phyloP scores from a whole-genome alignment of 169 alveolate species.

The Plasmodium gallinaceum region DNA sequence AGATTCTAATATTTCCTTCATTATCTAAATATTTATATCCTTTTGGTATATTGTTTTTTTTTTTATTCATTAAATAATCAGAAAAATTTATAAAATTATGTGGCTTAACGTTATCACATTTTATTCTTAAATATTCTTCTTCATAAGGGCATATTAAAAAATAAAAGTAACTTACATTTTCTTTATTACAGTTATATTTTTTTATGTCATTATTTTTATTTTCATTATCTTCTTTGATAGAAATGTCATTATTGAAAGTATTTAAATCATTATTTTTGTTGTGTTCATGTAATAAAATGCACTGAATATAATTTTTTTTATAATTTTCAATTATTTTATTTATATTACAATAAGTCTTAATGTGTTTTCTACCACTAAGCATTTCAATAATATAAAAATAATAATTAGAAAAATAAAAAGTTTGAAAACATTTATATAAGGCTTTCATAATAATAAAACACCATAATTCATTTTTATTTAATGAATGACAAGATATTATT shows the following conservation, averaged over 20 bases:
- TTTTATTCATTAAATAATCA: conserved; percentile 10
- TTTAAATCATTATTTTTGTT: neutral
- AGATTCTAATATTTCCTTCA: conserved; percentile 36
- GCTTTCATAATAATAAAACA: conserved; percentile 45
- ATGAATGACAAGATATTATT: conserved; percentile 28
- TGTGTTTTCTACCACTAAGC: conserved; percentile 53
- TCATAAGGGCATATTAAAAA: conserved; percentile 25
- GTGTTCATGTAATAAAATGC: neutral
- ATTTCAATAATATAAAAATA: conserved; percentile 34
- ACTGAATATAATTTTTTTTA: conserved; percentile 19
- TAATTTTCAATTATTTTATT: conserved; percentile 11
- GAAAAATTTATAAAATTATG: conserved; percentile 16
- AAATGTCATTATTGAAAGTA: neutral
- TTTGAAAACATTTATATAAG: conserved; percentile 25
- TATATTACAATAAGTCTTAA: neutral
- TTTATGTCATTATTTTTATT: neutral
- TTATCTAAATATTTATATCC: conserved; percentile 48
- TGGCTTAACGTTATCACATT: conserved; percentile 46
- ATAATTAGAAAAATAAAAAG: conserved; percentile 37
- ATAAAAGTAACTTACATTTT: neutral
- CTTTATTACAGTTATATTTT: neutral
- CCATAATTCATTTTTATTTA: conserved; percentile 41
- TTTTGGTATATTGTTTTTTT: conserved; percentile 11
- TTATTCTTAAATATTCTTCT: conserved; percentile 18
- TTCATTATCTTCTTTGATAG: neutral